Evolutionary conservation across 192 early-diverging fungal genomes (phyloP).

Genomic region (Thamnidium elegans): DNA sequence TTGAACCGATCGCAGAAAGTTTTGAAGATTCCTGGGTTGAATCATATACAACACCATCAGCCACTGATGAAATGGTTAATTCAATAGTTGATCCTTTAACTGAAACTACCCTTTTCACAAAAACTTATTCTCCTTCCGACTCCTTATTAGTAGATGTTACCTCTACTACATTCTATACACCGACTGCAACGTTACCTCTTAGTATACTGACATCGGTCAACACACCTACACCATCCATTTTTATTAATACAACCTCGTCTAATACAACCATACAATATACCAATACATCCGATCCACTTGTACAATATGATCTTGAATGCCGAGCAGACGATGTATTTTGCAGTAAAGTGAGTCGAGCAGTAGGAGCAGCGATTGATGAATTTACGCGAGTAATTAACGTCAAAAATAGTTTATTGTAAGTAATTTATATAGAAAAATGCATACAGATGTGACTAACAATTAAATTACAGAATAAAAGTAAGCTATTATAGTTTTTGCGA

Average conservation of each 20-base stretch:
- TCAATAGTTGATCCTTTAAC: neutral
- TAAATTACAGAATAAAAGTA: too few relatives aligned
- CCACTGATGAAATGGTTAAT: neutral
- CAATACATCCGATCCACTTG: slow-evolving; percentile 16
- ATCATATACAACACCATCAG: neutral
- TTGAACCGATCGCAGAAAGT: neutral
- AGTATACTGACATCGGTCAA: neutral
- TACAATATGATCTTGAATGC: slow-evolving; percentile 23
- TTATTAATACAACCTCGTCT: slow-evolving; percentile 1
- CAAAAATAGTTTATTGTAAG: slow-evolving; percentile 32
- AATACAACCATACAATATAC: slow-evolving; percentile 20
- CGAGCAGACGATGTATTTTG: slow-evolving; percentile 26
- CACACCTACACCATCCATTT: neutral
- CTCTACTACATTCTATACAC: too few relatives aligned
- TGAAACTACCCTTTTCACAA: neutral
- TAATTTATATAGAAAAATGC: neutral
- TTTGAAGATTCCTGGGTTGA: neutral
- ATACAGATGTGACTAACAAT: too few relatives aligned
- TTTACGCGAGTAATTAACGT: slow-evolving; percentile 24
- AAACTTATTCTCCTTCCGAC: neutral
- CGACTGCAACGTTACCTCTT: neutral
- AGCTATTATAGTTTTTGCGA: slow-evolving; percentile 15
- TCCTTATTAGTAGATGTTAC: too few relatives aligned
- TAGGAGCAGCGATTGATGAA: slow-evolving; percentile 23
- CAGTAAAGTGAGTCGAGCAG: slow-evolving; percentile 18